Evolutionary conservation across 2,329 filamentous ascomycete genomes (phyloP).

Genomic region (Endocalyx cinctus): DNA sequence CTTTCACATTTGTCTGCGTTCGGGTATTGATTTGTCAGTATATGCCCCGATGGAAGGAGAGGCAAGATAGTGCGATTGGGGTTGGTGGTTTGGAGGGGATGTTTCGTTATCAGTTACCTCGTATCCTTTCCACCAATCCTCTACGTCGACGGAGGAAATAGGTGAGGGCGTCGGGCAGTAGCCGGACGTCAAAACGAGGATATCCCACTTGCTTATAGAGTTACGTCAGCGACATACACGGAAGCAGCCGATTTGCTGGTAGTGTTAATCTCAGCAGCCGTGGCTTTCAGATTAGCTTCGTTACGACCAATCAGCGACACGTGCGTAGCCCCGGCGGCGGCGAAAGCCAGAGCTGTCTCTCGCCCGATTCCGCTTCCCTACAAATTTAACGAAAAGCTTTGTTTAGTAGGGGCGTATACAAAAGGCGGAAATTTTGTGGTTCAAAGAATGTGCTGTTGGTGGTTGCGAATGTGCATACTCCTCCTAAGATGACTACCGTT

Average conservation of each 20-base stretch:
- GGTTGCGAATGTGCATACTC: neutral
- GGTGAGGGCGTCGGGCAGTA: neutral
- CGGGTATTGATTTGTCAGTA: neutral
- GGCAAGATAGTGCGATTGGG: conserved; percentile 1
- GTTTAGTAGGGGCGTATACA: neutral
- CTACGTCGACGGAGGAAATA: conserved; percentile 5
- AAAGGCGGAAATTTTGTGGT: too few species aligned
- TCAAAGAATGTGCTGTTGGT: too few species aligned
- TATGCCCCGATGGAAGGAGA: neutral
- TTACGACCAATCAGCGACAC: conserved; percentile 9
- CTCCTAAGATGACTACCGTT: conserved; percentile 4
- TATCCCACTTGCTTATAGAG: conserved; percentile 4
- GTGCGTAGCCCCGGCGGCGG: conserved; percentile 6
- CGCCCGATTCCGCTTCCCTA: conserved; percentile 10
- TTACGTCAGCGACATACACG: conserved; percentile 3
- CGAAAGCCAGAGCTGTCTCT: conserved; percentile 9
- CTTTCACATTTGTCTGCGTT: conserved; percentile 12
- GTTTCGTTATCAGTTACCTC: conserved; percentile 15
- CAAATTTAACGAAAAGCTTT: neutral
- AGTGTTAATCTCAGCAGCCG: conserved; percentile 2
- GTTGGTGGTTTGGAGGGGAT: too few species aligned
- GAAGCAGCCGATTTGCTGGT: neutral
- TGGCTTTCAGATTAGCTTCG: conserved; percentile 4
- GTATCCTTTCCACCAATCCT: conserved; percentile 18
- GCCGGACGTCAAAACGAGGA: conserved; percentile 3